These are phyloP conservation scores for Didymella lethalis DNA, from an alignment of 2,329 filamentous ascomycete genomes.

Conservation along the genomic window DNA sequence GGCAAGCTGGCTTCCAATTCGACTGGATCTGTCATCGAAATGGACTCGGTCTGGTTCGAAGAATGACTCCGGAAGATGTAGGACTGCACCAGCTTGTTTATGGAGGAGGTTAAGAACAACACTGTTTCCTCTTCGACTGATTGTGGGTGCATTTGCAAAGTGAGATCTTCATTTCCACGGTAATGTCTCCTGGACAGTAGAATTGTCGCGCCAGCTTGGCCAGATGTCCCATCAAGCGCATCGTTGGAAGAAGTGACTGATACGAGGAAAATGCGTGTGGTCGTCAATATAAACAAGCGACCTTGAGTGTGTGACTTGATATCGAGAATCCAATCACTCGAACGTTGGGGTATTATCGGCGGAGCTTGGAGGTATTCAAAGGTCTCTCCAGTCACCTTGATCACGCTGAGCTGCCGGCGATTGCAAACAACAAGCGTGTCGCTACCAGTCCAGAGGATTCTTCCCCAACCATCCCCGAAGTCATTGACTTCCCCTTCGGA, in stretches of 20 bases:
- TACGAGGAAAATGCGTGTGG: conserved; percentile 60
- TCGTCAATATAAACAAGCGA: conserved; percentile 68
- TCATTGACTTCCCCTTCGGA: conserved; percentile 1
- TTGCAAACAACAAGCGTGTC: conserved; percentile 63
- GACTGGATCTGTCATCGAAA: conserved; percentile 40
- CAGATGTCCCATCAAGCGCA: conserved; percentile 23
- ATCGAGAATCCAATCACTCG: conserved; percentile 64
- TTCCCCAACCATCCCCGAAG: conserved; percentile 59
- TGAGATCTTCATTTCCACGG: conserved; percentile 61
- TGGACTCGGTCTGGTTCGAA: conserved; percentile 14
- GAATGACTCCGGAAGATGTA: conserved; percentile 36
- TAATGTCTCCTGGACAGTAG: conserved; percentile 63
- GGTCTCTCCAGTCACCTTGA: conserved; percentile 42
- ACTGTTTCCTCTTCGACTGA: conserved; percentile 33
- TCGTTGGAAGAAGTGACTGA: conserved; percentile 49
- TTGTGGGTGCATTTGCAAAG: conserved; percentile 52
- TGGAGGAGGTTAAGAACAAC: conserved; percentile 44
- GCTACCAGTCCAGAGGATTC: conserved; percentile 58
- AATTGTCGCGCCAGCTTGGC: conserved; percentile 45
- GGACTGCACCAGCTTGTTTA: conserved; percentile 42
- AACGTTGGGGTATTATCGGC: conserved; percentile 35
- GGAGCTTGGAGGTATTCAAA: conserved; percentile 34
- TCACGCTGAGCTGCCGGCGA: conserved; percentile 51
- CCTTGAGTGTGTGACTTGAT: conserved; percentile 59
- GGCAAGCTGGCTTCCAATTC: conserved; percentile 27